Evolutionary conservation across 2,329 filamentous ascomycete genomes (phyloP), one percentile per base, ranked within the genome.

Genomic region (Biscogniauxia sp.): DNA sequence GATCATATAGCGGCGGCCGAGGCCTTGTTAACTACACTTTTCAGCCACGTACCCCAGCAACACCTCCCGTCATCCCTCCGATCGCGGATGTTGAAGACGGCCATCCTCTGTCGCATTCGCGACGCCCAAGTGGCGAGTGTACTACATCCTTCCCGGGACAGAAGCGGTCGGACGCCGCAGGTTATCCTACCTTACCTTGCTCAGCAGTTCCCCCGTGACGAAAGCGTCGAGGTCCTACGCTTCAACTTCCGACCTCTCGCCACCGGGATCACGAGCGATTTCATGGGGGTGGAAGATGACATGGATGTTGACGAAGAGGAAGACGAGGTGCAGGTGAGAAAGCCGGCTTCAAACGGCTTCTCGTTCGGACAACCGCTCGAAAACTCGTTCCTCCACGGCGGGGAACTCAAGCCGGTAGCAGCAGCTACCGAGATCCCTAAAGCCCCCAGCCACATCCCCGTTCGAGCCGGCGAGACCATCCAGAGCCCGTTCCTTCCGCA

Each of bases 141-240:
- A 13, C 79, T 97, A 61, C 92, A 95, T 74, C 91, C 92, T 0
- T 85, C 88, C 74, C 78, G 86, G 64, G 80, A 87, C 70, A 79
- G 84, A 69, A 82, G 87, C 71, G 84, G 88, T 51, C 80, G 85
- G 64, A 83, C 85, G 56, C 85, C 87, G 62, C 82, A 90, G 26
- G 95, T 89, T 73, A 88, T 97, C 54, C 76, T 97, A 54, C 93
- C 94, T 0, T 90, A 96, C 68, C 78, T 97, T 25, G 84, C 87
- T 7, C 83, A 87, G 58, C 82, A 85, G 55, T 91, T 87, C 68
- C 81, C 87, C 0, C 74, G 82, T 11, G 84, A 88, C 55, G 79
- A 84, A 59, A 84, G 83, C 17, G 85, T 95, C 1, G 93, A 97
- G 75, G 83, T 90, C 9, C 74, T 97, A 59, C 79, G 84, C 53